Base-by-base conservation (phyloP, 148 eudicot genomes). In the Spergularia bocconei region DNA sequence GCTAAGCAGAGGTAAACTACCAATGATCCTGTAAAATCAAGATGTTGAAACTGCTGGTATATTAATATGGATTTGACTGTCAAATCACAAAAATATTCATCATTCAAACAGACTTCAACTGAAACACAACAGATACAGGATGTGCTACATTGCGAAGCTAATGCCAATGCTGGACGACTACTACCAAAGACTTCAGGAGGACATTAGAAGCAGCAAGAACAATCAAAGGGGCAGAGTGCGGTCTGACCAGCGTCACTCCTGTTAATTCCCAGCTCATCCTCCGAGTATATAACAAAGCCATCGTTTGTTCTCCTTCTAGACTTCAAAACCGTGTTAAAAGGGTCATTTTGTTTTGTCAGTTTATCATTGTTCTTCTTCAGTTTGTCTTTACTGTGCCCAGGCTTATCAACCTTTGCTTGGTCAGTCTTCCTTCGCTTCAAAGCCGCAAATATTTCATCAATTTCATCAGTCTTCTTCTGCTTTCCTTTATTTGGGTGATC, bases 181-280 rank as follows among this genome's bases (percentile, higher is more conserved):
- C 61, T 33, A 74, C 54, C 53, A 77, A 51, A 55, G 57, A 65
- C 23, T 17, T n/a, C 52, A 15, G 70, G 48, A 65, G 41, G 21
- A 76, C 39, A 51, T 73, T 79, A 92, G 65, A 90, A 90, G 82
- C 95, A 92, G 84, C 97, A 92, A 50, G 86, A 79, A 77, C 97
- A 92, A 84, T 92, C 95, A 78, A 92, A 90, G 25, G 97, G 97
- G 72, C 97, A 92, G 4, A 83, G 75, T 29, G 72, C 75, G n/a
- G 91, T 90, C 69, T 86, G 86, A 73, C 93, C 97, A 48, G 88
- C 95, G 23, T 88, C 87, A 55, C 79, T 63, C 67, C 71, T 90
- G 75, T 82, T 87, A 41, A 92, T 16, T 14, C 91, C 89, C 81
- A 92, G 76, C 74, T 92, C 97, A 53, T 87, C 92, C 61, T 79